Conservation (phyloP, 1,284 basidiomycete species). For the Irpex sp. region DNA sequence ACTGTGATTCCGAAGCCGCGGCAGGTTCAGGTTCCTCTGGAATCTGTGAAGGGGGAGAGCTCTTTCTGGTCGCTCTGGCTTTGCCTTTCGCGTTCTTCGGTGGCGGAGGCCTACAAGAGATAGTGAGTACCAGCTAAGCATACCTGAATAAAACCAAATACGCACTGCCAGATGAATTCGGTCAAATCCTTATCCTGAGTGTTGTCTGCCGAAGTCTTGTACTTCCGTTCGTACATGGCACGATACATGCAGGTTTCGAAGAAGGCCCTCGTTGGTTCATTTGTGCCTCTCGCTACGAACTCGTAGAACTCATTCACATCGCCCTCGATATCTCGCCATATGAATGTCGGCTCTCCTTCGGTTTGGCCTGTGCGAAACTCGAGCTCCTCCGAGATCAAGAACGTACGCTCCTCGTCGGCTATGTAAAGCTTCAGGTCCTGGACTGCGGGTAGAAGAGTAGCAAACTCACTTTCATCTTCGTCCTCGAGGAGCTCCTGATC, state of each 20-base stretch:
- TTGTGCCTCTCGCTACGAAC: slow-evolving; percentile 77
- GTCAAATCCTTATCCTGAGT: slow-evolving; percentile 67
- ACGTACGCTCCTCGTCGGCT: slow-evolving; percentile 91
- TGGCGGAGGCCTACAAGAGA: slow-evolving; percentile 32
- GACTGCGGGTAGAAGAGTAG: neutral
- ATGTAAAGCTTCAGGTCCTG: neutral
- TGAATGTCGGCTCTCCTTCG: slow-evolving; percentile 79
- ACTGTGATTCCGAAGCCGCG: neutral
- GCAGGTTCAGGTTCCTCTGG: neutral
- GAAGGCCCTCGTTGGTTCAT: slow-evolving; percentile 79
- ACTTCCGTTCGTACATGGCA: slow-evolving; percentile 93
- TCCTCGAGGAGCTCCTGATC: slow-evolving; percentile 93
- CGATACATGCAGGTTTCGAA: slow-evolving; percentile 94
- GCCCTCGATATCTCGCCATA: slow-evolving; percentile 88
- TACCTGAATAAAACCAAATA: slow-evolving; percentile 15
- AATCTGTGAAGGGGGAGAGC: neutral
- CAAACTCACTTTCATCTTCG: slow-evolving; percentile 85
- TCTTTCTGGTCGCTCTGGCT: slow-evolving; percentile 1
- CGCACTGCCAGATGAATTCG: slow-evolving; percentile 77
- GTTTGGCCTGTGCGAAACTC: slow-evolving; percentile 76
- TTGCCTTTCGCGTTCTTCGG: slow-evolving; percentile 23
- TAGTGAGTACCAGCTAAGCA: neutral
- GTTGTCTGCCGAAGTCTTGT: slow-evolving; percentile 67
- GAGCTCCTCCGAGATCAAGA: slow-evolving; percentile 87
- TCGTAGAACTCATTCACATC: slow-evolving; percentile 81